These are phyloP conservation scores for Teratosphaeria zuluensis DNA, from an alignment of 2,329 filamentous ascomycete species.

Conservation along the genomic window DNA sequence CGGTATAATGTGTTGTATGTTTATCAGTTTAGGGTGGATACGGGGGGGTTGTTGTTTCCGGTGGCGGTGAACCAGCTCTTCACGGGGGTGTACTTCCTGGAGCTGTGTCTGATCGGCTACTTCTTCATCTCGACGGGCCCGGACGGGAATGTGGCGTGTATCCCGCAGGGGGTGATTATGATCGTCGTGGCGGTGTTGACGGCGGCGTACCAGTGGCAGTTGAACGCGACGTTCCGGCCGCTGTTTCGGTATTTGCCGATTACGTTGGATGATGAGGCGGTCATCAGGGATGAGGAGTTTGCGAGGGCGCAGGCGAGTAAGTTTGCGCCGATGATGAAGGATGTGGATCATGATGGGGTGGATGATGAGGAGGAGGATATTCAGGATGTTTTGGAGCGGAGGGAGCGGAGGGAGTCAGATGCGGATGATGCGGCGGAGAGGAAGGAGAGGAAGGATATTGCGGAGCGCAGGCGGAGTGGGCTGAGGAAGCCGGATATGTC, in stretches of 20 bases:
- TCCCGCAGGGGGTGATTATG: conserved; percentile 76
- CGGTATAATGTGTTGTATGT: conserved; percentile 97
- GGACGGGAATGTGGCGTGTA: conserved; percentile 47
- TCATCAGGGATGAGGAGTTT: conserved; percentile 82
- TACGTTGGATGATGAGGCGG: conserved; percentile 90
- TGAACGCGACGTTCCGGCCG: conserved; percentile 77
- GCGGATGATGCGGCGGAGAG: conserved; percentile 28
- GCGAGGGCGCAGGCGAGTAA: conserved; percentile 51
- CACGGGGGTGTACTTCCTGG: conserved; percentile 89
- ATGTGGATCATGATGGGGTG: conserved; percentile 8
- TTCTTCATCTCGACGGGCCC: conserved; percentile 66
- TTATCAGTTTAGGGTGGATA: conserved; percentile 79
- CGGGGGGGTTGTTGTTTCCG: conserved; percentile 84
- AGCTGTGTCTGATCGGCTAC: conserved; percentile 76
- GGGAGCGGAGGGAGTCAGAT: conserved; percentile 29
- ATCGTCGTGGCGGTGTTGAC: conserved; percentile 65
- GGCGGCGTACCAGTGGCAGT: conserved; percentile 62
- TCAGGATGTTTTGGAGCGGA: conserved; percentile 35
- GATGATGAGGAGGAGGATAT: conserved; percentile 26
- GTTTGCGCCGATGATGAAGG: conserved; percentile 18
- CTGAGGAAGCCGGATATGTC: conserved; percentile 22
- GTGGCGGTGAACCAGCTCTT: conserved; percentile 92
- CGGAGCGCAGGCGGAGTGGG: conserved; percentile 4
- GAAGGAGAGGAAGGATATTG: conserved; percentile 28
- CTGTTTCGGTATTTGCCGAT: conserved; percentile 85